Evolutionary conservation across 2,329 filamentous ascomycete genomes (phyloP).

Genomic region (Acephala macrosclerotiorum): DNA sequence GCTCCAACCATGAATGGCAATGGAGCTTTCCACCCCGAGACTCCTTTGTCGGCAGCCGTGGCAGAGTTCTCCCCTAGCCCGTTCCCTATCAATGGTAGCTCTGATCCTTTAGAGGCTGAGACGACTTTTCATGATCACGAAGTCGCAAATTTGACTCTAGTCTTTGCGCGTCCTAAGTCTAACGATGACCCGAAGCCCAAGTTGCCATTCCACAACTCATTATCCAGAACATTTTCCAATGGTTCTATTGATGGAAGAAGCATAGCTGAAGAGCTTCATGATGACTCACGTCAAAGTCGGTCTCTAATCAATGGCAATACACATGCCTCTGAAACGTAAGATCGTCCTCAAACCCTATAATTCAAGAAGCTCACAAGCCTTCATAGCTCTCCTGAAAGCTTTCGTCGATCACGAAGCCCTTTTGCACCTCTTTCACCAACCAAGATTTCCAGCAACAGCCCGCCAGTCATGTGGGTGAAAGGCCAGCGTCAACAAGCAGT

Average conservation of each 20-base stretch:
- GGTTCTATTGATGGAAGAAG: slow-evolving; percentile 60
- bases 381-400: slow-evolving; percentile 38
- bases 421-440: slow-evolving; percentile 36
- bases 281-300: slow-evolving; percentile 48
- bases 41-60: slow-evolving; percentile 67
- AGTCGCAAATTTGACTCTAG: slow-evolving; percentile 59
- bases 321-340: slow-evolving; percentile 49
- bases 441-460: slow-evolving; percentile 35
- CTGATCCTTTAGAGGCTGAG: slow-evolving; percentile 42
- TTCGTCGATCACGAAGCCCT: slow-evolving; percentile 39
- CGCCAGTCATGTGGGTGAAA: slow-evolving; percentile 49
- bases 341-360: neutral
- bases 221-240: slow-evolving; percentile 60
- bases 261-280: slow-evolving; percentile 56
- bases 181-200: slow-evolving; percentile 44
- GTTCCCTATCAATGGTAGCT: slow-evolving; percentile 28
- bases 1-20: slow-evolving; percentile 46
- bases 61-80: slow-evolving; percentile 59
- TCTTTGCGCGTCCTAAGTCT: slow-evolving; percentile 50
- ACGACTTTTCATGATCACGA: slow-evolving; percentile 59
- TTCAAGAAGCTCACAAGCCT: slow-evolving; percentile 21
- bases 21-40: slow-evolving; percentile 52
- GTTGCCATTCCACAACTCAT: slow-evolving; percentile 48
- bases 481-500: slow-evolving; percentile 43
- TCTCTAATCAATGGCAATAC: slow-evolving; percentile 44